Evolutionary conservation across 306 rosid genomes (phyloP), one percentile per base, ranked within the genome.

Genomic region (Cucurbita argyrosperma): DNA sequence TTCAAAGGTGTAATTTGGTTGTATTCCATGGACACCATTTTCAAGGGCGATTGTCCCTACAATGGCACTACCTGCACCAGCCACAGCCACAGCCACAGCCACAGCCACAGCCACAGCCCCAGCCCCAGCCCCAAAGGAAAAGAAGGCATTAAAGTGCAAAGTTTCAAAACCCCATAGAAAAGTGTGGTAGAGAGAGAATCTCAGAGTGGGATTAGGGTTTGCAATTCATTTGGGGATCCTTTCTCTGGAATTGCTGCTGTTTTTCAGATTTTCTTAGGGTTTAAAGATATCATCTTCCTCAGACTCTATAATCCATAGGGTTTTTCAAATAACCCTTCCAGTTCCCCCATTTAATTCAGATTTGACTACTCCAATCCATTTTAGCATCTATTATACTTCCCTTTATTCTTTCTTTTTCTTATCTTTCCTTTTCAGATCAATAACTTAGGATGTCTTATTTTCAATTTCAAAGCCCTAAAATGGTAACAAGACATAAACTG

Each of bases 111-210:
- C 21, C 21, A 0, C 21, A 19, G 23, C 23, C 23, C 43, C 69
- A 3, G 47, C 70, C 5, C 54, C 15, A 49, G 73, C 42, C 12
- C 73, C 40, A 69, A 26, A 26, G 54, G 58, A 8, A 5, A 50
- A 21, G 30, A 50, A 21, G 30, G 74, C 74, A 70, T 70, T 70
- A 70, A 70, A 70, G 74, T 70, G 59, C 56, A 70, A 26, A 50
- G 23, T 11, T 5, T 65, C 71, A 65, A 65, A 65, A 43, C 38
- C 39, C 39, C 54, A 66, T 18, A 23, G 21, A 43, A 43, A 66
- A 18, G 52, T 18, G 52, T 18, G 47, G 47, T 14, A 18, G 23
- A 61, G 68, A 61, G 68, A 61, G 68, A 61, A 21, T 61, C 66
- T 60, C 19, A 61, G 39, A 9, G 45, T 18, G 69, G 47, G 51